Percentiles rank a stretch among this genome's conserved stretches.
phyloP scores from a whole-genome alignment of 164 flowering plant genomes.

The Platanus orientalis region DNA sequence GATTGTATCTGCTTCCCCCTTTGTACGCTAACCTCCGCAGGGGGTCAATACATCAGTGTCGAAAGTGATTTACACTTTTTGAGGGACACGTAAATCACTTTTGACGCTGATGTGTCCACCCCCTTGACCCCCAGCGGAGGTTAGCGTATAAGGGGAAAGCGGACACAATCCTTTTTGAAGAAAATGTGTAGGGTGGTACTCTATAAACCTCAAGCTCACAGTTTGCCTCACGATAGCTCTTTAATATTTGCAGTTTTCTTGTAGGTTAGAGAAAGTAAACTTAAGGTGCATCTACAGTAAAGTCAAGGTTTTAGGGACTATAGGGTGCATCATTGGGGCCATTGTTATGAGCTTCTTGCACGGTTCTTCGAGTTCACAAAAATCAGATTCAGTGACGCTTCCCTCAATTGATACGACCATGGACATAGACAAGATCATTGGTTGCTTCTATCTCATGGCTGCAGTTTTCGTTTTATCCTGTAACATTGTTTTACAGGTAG shows the following conservation, averaged over 20 bases:
- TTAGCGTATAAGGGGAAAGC: no score
- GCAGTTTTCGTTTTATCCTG: conserved; percentile 55
- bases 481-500: conserved; percentile 66
- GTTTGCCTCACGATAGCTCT: not conserved
- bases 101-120: no score
- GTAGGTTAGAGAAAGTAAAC: conserved; percentile 65
- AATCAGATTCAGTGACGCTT: not conserved
- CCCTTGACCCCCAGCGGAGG: no score
- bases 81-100: no score
- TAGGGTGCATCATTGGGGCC: conserved; percentile 73
- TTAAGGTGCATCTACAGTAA: conserved; percentile 54
- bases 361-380: conserved; percentile 17
- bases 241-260: not conserved
- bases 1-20: no score
- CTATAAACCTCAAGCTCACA: no score
- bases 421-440: conserved; percentile 43
- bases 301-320: conserved; percentile 68
- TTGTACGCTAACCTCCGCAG: no score
- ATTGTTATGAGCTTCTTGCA: conserved; percentile 62
- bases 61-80: no score
- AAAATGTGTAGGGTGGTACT: no score
- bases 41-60: no score
- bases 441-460: conserved; percentile 57
- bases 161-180: no score
- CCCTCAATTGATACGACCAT: conserved; percentile 7